These are phyloP conservation scores for Nothophoma quercina DNA, from an alignment of 2,329 filamentous ascomycete genomes.

Conservation along the genomic window DNA sequence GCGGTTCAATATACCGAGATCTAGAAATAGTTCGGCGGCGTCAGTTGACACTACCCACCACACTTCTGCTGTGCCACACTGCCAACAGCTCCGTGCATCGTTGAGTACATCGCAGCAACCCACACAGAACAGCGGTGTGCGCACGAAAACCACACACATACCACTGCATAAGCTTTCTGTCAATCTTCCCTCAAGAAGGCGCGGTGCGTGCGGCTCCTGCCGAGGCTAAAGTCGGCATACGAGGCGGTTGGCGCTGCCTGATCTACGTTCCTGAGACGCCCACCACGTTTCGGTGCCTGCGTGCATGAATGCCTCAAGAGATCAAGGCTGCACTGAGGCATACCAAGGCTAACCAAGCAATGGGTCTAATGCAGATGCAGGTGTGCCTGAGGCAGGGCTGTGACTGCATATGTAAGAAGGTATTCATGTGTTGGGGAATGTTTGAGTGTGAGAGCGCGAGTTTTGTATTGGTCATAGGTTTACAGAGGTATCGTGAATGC, in stretches of 20 bases:
- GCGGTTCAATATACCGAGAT: no score
- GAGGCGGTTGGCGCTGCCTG: background rate
- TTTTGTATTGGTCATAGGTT: conserved; percentile 32
- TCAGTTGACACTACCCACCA: background rate
- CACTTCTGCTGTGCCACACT: conserved; percentile 1
- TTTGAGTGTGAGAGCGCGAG: background rate
- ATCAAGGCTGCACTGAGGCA: conserved; percentile 10
- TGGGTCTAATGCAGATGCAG: background rate
- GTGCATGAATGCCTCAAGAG: conserved; percentile 18
- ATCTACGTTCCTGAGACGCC: conserved; percentile 13
- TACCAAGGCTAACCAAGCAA: background rate
- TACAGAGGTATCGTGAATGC: conserved; percentile 41
- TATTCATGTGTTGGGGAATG: background rate
- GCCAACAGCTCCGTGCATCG: background rate
- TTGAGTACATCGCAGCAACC: background rate
- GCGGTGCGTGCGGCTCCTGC: background rate
- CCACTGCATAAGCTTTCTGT: background rate
- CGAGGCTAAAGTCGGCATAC: background rate
- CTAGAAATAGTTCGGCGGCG: background rate
- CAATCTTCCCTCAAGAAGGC: background rate
- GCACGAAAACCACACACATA: conserved; percentile 2
- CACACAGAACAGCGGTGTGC: conserved; percentile 15
- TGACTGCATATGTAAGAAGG: background rate
- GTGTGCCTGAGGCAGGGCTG: background rate
- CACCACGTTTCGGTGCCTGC: conserved; percentile 13